Evolutionary conservation across 805 yeast species (phyloP).

Genomic region (Sugiyamaella floridensis): DNA sequence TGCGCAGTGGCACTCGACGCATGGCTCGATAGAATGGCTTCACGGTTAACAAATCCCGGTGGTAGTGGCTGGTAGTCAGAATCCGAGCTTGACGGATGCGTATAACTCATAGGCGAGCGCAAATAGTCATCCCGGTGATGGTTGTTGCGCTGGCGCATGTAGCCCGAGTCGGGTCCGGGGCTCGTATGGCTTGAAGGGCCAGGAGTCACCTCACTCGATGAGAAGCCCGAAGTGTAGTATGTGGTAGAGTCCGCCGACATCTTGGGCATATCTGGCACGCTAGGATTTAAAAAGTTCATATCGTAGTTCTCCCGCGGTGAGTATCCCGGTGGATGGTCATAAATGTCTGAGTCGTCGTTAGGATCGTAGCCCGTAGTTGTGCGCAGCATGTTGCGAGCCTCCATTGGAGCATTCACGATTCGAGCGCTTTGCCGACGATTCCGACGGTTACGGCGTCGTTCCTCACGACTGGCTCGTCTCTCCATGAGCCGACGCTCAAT

Average conservation of each 20-base stretch:
- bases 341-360: slow-evolving; percentile 9
- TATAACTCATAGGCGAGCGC: too few species aligned
- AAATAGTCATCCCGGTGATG: too few species aligned
- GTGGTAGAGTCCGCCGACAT: slow-evolving; percentile 5
- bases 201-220: slow-evolving; percentile 1
- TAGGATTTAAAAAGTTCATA: not conserved
- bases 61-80: not conserved
- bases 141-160: too few species aligned
- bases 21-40: not conserved
- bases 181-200: too few species aligned
- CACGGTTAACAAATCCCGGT: not conserved
- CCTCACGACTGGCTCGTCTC: slow-evolving; percentile 12
- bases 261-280: not conserved
- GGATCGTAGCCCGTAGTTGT: not conserved
- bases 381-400: not conserved
- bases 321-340: slow-evolving; percentile 7
- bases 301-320: not conserved
- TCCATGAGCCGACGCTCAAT: slow-evolving; percentile 15
- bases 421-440: not conserved
- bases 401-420: not conserved
- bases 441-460: slow-evolving; percentile 5
- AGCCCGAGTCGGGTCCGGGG: not conserved
- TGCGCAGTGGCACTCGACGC: not conserved
- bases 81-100: not conserved
- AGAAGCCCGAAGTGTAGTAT: slow-evolving; percentile 15